Base-by-base conservation (phyloP, 1,284 basidiomycete genomes). In the Cryptococcus sp. region DNA sequence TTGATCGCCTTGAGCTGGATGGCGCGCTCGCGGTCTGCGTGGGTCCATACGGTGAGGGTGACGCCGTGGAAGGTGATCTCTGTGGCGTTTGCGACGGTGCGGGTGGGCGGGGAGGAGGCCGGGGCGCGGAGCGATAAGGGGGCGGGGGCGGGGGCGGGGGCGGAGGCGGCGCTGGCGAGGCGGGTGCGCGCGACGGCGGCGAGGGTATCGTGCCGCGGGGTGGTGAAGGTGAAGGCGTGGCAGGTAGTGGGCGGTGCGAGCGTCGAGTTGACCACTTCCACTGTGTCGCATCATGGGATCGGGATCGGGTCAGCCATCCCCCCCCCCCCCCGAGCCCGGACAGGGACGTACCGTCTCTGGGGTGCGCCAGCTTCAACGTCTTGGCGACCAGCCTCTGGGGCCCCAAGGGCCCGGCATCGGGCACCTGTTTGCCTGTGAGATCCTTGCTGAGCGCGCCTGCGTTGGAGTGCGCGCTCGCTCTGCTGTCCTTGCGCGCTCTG, bases 181-280 rank as follows among this genome's bases (percentile, higher is more conserved):
- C 61, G 55, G 28, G 63, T 60, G 4, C 68, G 61, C 43, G 66
- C 66, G 39, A 68, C 57, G 33, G 65, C 62, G 9, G 67, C 53
- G 9, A 70, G 60, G 1, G 71, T 67, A 51, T 70, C 68, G 47
- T 70, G 65, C 18, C 68, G 67, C 7, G 72, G 66, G 20, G 78
- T 68, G 50, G 69, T 76, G 63, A 97, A 97, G 4, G 89, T 88
- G 77, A 98, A 98, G 0, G 86, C 88, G 77, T 97, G 92, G 47
- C 92, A 87, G 16, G 92, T 95, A 18, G 89, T 90, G 1, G 91
- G 87, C 4, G 92, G 92, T 65, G 93, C 88, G 8, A 94, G 82
- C 0, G 89, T 90, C 15, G 91, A 91, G 16, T 91, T 89, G 72
- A 96, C 87, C 60, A 98, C 88, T 72, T 98, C 94, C 49, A 98